These are phyloP conservation scores for Bromus sterilis DNA, from an alignment of 176 grass and related monocot species.

Conservation along the genomic window DNA sequence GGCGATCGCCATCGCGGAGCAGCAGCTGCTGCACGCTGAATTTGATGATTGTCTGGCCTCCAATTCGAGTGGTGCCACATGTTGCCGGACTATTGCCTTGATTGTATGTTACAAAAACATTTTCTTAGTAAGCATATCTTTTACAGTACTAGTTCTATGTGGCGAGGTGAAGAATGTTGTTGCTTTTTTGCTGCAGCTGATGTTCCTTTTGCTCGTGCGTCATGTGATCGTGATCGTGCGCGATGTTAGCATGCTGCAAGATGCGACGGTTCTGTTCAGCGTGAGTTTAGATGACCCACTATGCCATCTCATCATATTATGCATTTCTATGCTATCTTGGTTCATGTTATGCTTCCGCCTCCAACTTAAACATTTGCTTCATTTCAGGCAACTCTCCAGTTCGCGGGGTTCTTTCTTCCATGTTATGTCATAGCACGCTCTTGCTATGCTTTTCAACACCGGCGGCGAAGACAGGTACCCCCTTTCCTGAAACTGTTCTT, in stretches of 20 bases:
- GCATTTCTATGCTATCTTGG: no score
- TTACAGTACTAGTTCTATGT: no score
- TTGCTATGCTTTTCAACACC: conserved; percentile 67
- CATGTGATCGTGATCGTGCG: conserved; percentile 69
- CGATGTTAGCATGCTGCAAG: conserved; percentile 75
- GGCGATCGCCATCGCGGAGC: conserved; percentile 82
- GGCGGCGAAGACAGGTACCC: conserved; percentile 73
- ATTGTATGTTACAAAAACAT: conserved; percentile 34
- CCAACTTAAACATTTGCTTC: background rate
- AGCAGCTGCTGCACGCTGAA: conserved; percentile 78
- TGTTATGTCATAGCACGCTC: conserved; percentile 92
- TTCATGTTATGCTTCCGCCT: background rate
- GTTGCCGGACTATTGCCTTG: conserved; percentile 69
- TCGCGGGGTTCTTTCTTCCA: conserved; percentile 79
- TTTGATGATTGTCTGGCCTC: conserved; percentile 62
- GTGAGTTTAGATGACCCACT: conserved; percentile 36
- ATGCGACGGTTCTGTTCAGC: conserved; percentile 71
- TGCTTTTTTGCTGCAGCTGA: conserved; percentile 46
- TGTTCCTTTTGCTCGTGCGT: conserved; percentile 77
- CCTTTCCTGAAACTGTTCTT: background rate
- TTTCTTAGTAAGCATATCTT: background rate
- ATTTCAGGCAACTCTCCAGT: conserved; percentile 82
- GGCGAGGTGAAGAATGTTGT: background rate
- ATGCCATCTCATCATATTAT: background rate
- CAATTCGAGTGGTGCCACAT: conserved; percentile 56